phyloP scores from a whole-genome alignment of 345 rosid genomes.

The Gossypium australe region DNA sequence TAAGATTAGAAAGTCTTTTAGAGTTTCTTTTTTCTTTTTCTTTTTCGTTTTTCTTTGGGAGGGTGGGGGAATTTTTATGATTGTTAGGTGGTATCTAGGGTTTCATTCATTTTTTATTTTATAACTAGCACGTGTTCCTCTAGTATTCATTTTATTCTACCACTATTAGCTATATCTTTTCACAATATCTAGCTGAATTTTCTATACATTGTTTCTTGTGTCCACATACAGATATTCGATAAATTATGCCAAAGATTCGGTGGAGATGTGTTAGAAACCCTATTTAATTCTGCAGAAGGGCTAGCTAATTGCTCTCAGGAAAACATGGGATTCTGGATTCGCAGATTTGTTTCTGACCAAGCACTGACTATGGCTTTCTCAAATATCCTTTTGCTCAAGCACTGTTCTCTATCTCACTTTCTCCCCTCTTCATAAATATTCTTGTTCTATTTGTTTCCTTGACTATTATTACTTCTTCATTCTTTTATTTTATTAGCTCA shows the following conservation, averaged over 20 bases:
- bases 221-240: conserved; percentile 68
- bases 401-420: conserved; percentile 14
- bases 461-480: conserved; percentile 75
- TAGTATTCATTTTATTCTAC: neutral
- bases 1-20: neutral
- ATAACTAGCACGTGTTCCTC: neutral
- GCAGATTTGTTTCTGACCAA: conserved; percentile 69
- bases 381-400: conserved; percentile 61
- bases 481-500: conserved; percentile 91
- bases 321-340: conserved; percentile 36
- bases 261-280: conserved; percentile 82
- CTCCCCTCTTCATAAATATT: neutral
- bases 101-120: neutral
- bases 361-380: conserved; percentile 67
- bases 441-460: conserved; percentile 47
- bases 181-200: neutral
- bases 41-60: neutral
- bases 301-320: conserved; percentile 63
- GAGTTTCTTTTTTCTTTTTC: neutral
- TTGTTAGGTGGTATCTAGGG: neutral
- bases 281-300: conserved; percentile 75
- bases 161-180: neutral
- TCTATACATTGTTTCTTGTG: neutral
- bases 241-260: conserved; percentile 88
- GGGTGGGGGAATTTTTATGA: neutral